Percentiles rank a stretch among this genome's conserved stretches.
Conservation (phyloP, 2,329 filamentous ascomycete genomes). For the Lecanicillium sp. region DNA sequence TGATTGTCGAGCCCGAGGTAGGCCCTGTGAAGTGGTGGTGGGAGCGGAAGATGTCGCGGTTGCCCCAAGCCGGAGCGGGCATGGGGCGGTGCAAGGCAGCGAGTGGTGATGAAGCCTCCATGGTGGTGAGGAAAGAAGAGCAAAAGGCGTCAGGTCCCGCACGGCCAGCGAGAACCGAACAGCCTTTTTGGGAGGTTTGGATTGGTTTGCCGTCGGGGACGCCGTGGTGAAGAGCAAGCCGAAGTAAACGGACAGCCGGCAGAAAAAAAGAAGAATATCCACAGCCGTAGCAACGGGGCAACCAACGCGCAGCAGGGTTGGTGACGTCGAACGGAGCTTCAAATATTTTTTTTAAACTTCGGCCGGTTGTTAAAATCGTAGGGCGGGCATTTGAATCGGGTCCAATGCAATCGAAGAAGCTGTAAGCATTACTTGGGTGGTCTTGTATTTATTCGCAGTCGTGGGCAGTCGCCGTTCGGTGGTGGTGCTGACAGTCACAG, state of each 20-base stretch:
- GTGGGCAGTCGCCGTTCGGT: not conserved
- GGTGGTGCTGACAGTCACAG: conserved; percentile 5
- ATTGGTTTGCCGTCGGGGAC: not conserved
- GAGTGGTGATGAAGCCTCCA: conserved; percentile 91
- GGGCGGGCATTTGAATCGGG: conserved; percentile 21
- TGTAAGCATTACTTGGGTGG: no score
- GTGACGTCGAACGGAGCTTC: conserved; percentile 10
- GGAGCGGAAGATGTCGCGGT: conserved; percentile 43
- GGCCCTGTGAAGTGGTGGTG: conserved; percentile 42
- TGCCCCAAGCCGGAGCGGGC: conserved; percentile 53
- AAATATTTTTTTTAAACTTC: conserved; percentile 11
- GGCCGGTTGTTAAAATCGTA: conserved; percentile 23
- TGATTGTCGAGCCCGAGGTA: conserved; percentile 53
- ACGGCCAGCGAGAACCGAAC: conserved; percentile 7
- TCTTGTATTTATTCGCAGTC: no score
- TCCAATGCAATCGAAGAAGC: no score
- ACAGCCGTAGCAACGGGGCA: conserved; percentile 9
- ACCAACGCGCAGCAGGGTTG: conserved; percentile 16
- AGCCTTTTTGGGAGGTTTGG: conserved; percentile 10
- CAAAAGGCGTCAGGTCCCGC: conserved; percentile 6
- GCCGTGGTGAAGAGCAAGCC: not conserved
- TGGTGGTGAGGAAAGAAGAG: conserved; percentile 30
- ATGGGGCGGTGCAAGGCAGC: conserved; percentile 79
- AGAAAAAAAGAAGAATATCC: conserved; percentile 9
- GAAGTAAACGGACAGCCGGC: conserved; percentile 6